Conservation (phyloP, 441 rosid species). For the Pelargonium fulgidum region DNA sequence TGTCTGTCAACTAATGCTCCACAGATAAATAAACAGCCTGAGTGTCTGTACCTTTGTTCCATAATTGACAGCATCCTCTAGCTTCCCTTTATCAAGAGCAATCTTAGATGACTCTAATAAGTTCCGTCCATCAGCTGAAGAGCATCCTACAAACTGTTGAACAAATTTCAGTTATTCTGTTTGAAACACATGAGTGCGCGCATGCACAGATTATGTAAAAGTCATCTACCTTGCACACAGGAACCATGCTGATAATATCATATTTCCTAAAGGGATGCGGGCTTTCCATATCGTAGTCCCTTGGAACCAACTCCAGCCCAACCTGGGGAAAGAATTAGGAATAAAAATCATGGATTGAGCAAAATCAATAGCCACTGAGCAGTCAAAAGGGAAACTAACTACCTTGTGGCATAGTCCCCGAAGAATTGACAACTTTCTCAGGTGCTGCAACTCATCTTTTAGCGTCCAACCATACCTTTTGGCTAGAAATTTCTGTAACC, state of each 20-base stretch:
- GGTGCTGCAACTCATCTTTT: conserved; percentile 49
- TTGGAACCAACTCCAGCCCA: conserved; percentile 73
- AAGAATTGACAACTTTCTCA: conserved; percentile 61
- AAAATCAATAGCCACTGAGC: conserved; percentile 6
- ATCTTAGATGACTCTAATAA: conserved; percentile 73
- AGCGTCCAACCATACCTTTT: conserved; percentile 61
- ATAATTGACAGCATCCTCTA: conserved; percentile 75
- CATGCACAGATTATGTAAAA: background rate
- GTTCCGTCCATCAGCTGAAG: conserved; percentile 76
- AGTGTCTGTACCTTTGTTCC: conserved; percentile 52
- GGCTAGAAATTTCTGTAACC: conserved; percentile 59
- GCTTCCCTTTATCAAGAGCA: conserved; percentile 73
- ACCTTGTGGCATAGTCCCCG: conserved; percentile 77
- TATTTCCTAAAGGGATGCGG: conserved; percentile 53
- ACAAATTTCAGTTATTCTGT: conserved; percentile 23
- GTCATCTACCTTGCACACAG: conserved; percentile 57
- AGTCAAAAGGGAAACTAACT: conserved; percentile 14
- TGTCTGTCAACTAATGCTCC: background rate
- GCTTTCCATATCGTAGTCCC: conserved; percentile 66
- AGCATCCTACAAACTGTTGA: conserved; percentile 63
- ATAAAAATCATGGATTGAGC: conserved; percentile 18
- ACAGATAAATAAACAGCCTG: conserved; percentile 3
- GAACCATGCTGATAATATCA: conserved; percentile 74
- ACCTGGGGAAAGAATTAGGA: conserved; percentile 42
- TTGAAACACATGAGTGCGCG: background rate